Percentiles rank a stretch among this genome's conserved stretches.
Conservation (phyloP, 805 yeast genomes). For the Metschnikowia colocasiae region DNA sequence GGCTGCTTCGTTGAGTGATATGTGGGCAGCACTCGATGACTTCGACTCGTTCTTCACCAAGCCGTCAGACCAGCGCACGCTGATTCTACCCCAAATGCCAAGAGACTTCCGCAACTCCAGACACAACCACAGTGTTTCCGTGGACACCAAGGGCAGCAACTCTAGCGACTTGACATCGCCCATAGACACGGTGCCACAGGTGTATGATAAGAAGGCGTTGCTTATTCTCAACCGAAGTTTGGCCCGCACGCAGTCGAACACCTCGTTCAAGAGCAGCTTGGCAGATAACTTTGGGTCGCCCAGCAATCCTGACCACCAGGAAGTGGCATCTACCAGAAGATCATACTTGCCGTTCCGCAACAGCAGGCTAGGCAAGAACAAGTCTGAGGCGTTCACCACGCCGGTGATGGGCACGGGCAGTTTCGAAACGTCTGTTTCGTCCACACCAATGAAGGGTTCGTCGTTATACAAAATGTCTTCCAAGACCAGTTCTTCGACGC, state of each 20-base stretch:
- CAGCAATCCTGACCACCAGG: constrained; percentile 15
- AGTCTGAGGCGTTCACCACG: constrained; percentile 16
- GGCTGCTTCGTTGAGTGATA: constrained; percentile 76
- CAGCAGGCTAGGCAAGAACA: constrained; percentile 23
- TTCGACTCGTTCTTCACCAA: constrained; percentile 85
- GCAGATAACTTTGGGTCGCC: constrained; percentile 55
- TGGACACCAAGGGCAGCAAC: constrained; percentile 55
- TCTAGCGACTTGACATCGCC: constrained; percentile 44
- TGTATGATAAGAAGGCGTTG: constrained; percentile 76
- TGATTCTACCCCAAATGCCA: constrained; percentile 8
- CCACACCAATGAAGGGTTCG: constrained; percentile 9
- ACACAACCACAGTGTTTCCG: constrained; percentile 45
- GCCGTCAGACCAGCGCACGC: constrained; percentile 33
- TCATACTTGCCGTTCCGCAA: constrained; percentile 43
- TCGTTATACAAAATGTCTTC: not conserved
- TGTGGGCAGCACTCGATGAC: constrained; percentile 91
- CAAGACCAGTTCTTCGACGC: not conserved
- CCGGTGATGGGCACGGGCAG: constrained; percentile 10
- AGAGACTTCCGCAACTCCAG: constrained; percentile 7
- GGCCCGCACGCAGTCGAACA: constrained; percentile 68
- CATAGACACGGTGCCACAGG: constrained; percentile 71
- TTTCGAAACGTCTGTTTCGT: constrained; percentile 8
- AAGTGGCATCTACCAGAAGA: constrained; percentile 21
- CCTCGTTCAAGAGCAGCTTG: constrained; percentile 71
- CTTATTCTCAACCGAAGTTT: constrained; percentile 69